Base-by-base conservation (phyloP, 75 land plant genomes). In the Pseudotsuga menziesii region DNA sequence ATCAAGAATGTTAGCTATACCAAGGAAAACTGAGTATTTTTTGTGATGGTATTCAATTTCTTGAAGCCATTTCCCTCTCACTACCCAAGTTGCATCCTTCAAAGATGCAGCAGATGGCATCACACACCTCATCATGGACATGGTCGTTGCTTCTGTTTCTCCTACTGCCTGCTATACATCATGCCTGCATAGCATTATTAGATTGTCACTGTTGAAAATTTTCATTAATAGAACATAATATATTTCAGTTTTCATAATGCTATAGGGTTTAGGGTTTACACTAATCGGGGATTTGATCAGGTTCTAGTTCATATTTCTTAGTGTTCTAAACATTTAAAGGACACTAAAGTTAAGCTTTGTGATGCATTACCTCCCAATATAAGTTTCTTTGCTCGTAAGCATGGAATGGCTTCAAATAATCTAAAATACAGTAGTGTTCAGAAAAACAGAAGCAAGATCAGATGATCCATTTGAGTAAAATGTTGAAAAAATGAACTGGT, bases 381-480 rank as follows among this genome's bases (percentile, higher is more conserved):
- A 95, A 88, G 76, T 95, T 95, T 72, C 98, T 96, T 58, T 88
- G 86, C 27, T 86, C 86, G 82, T 95, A 95, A 57, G 91, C 96
- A 84, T 95, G 98, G 80, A 95, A 95, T 15, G 91, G 86, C 79
- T 91, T 88, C 48, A 93, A 80, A 80, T 95, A 95, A 91, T 95
- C 98, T 95, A 87, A 29, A 56, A 41, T 13, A 26, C 20, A 27
- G 15, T n/a, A 55, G 25, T 55, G 20, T 56, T 54, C 3, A 54
- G 3, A 13, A 56, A 25, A 69, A 8, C n/a, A n/a, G n/a, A n/a
- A n/a, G 19, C n/a, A 6, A 41, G 54, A n/a, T 36, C 11, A 36
- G 48, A 36, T 44, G 39, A 27, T 22, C 56, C 8, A 44, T 19
- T 71, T 44, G 55, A 48, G 48, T 4, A 69, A 14, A 57, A 32